A percentile compares a stretch with the other conserved stretches of the same genome.
phyloP scores from a whole-genome alignment of 768 basidiomycete genomes.

The Galerina sulciceps region DNA sequence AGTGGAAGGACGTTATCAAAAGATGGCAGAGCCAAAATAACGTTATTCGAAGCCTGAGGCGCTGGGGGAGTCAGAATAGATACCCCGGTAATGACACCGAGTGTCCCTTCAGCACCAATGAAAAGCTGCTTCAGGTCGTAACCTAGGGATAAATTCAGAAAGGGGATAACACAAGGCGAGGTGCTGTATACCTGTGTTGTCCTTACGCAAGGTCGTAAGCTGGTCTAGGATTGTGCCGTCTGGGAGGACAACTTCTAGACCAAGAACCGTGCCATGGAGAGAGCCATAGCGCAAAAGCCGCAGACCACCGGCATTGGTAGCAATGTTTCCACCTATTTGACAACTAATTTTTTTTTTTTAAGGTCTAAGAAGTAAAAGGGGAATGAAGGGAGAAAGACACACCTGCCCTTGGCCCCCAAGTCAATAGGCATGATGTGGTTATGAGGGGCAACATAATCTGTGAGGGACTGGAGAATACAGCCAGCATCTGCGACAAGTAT shows the following conservation, averaged over 20 bases:
- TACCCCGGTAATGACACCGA: constrained; percentile 93
- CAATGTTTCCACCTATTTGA: constrained; percentile 96
- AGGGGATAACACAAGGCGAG: background rate
- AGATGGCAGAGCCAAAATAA: constrained; percentile 86
- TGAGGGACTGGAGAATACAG: constrained; percentile 87
- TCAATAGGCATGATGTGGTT: constrained; percentile 97
- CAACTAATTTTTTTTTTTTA: constrained; percentile 54
- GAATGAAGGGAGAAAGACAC: constrained; percentile 13
- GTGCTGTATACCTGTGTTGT: constrained; percentile 81
- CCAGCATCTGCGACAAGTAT: constrained; percentile 94
- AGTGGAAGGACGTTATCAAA: constrained; percentile 89
- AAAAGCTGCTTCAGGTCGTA: constrained; percentile 99
- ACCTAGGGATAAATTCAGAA: constrained; percentile 49
- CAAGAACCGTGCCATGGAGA: constrained; percentile 92
- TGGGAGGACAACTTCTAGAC: constrained; percentile 93
- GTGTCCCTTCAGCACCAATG: constrained; percentile 96
- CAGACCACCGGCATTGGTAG: constrained; percentile 98
- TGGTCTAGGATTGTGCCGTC: constrained; percentile 92
- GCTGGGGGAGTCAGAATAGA: constrained; percentile 91
- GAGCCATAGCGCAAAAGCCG: constrained; percentile 93
- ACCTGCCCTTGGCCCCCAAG: constrained; percentile 96
- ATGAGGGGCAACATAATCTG: constrained; percentile 83
- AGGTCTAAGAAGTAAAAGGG: constrained; percentile 2
- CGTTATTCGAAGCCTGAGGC: constrained; percentile 85
- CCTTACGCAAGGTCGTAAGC: constrained; percentile 90